These are phyloP conservation scores for Coprinopsis sp. DNA, from an alignment of 768 basidiomycete species.

Conservation along the genomic window DNA sequence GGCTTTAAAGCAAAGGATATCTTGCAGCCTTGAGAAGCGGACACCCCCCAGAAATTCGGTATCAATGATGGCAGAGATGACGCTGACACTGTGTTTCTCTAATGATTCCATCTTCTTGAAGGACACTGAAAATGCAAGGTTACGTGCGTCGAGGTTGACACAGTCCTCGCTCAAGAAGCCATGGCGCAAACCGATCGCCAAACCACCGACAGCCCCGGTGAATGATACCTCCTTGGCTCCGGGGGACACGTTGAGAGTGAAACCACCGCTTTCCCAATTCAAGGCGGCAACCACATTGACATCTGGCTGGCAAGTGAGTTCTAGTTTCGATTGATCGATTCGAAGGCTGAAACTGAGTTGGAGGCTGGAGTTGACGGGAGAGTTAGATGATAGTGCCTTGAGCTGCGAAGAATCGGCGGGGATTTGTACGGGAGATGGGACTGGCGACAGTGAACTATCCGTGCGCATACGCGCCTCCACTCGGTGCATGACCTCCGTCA, in stretches of 20 bases:
- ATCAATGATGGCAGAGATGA: slow-evolving; percentile 74
- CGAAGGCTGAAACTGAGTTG: slow-evolving; percentile 83
- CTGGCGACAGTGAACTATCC: slow-evolving; percentile 29
- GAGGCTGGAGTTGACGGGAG: slow-evolving; percentile 42
- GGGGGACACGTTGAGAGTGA: slow-evolving; percentile 74
- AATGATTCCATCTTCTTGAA: slow-evolving; percentile 50
- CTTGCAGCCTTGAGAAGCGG: slow-evolving; percentile 82
- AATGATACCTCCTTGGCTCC: slow-evolving; percentile 68
- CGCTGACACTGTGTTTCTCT: slow-evolving; percentile 35
- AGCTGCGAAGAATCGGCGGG: slow-evolving; percentile 11
- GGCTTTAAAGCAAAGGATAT: slow-evolving; percentile 91
- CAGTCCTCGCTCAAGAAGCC: slow-evolving; percentile 83
- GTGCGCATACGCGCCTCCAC: slow-evolving; percentile 69
- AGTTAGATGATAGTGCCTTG: slow-evolving; percentile 15
- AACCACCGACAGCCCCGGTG: slow-evolving; percentile 74
- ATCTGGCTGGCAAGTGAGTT: slow-evolving; percentile 85
- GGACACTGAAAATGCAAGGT: slow-evolving; percentile 73
- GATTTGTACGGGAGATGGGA: slow-evolving; percentile 11
- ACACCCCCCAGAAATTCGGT: slow-evolving; percentile 79
- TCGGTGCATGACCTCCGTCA: slow-evolving; percentile 67
- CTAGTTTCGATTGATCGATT: slow-evolving; percentile 85
- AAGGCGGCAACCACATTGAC: slow-evolving; percentile 88
- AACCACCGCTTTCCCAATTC: slow-evolving; percentile 93
- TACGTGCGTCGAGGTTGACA: slow-evolving; percentile 72
- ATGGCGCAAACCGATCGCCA: slow-evolving; percentile 78